Percentiles rank a stretch among this genome's conserved stretches.
phyloP scores from a whole-genome alignment of 345 rosid genomes.

The Boechera stricta region DNA sequence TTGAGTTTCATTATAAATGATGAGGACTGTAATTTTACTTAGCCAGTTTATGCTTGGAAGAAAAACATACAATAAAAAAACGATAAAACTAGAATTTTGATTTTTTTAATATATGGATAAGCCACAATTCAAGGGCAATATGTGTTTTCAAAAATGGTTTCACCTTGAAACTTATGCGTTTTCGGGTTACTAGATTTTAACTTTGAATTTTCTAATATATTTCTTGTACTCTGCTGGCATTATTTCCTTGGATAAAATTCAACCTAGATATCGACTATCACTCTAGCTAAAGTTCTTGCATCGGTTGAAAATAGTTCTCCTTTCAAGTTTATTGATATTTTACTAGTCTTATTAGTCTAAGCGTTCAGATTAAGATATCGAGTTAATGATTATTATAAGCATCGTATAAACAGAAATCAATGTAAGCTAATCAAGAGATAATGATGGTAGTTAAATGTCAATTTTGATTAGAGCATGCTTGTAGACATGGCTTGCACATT shows the following conservation, averaged over 20 bases:
- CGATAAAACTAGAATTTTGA: too few relatives aligned
- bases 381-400: not conserved
- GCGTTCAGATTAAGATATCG: not conserved
- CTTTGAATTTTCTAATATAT: too few relatives aligned
- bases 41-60: too few relatives aligned
- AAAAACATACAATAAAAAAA: too few relatives aligned
- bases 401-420: not conserved
- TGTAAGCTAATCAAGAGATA: not conserved
- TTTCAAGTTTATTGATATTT: not conserved
- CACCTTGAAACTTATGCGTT: too few relatives aligned
- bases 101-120: too few relatives aligned
- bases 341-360: not conserved
- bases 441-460: constrained; percentile 18
- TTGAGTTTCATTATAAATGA: too few relatives aligned
- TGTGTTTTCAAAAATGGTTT: too few relatives aligned
- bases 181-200: too few relatives aligned
- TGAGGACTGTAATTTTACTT: too few relatives aligned
- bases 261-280: not conserved
- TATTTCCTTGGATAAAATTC: not conserved
- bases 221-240: not conserved
- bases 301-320: not conserved
- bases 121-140: too few relatives aligned
- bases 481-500: constrained; percentile 1
- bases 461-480: constrained; percentile 16
- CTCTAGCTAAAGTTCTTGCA: not conserved